Evolutionary conservation across 2,329 filamentous ascomycete genomes (phyloP).

Genomic region (Penicillium sp.): DNA sequence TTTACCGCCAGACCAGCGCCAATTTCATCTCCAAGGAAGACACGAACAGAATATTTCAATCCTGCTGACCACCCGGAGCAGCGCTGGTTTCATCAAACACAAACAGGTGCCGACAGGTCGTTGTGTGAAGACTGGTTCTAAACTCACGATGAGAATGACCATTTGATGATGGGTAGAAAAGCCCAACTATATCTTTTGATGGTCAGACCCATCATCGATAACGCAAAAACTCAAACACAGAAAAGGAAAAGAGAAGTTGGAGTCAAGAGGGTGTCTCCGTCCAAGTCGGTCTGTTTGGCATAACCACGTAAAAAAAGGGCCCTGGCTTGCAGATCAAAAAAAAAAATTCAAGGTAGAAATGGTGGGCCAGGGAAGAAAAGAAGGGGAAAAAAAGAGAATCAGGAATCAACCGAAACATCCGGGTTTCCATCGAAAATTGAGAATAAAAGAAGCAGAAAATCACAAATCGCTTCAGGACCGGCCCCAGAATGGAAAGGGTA

Average conservation of each 20-base stretch:
- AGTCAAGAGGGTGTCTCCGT: slow-evolving; percentile 29
- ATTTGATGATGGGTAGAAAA: background rate
- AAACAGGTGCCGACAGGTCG: slow-evolving; percentile 10
- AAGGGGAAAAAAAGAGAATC: slow-evolving; percentile 21
- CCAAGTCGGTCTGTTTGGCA: slow-evolving; percentile 40
- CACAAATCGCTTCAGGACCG: slow-evolving; percentile 37
- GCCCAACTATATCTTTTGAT: background rate
- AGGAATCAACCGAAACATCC: slow-evolving; percentile 18
- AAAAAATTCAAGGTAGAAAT: slow-evolving; percentile 11
- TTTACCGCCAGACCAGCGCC: slow-evolving; percentile 12
- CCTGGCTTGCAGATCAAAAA: slow-evolving; percentile 22
- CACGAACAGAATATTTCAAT: slow-evolving; percentile 28
- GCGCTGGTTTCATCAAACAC: slow-evolving; percentile 8
- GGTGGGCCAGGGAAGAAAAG: slow-evolving; percentile 1
- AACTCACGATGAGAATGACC: slow-evolving; percentile 5
- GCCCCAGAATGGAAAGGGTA: slow-evolving; percentile 36
- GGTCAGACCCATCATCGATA: slow-evolving; percentile 31
- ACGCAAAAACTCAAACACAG: slow-evolving; percentile 38
- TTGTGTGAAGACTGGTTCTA: slow-evolving; percentile 14
- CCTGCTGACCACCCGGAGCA: slow-evolving; percentile 5
- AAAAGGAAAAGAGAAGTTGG: slow-evolving; percentile 18
- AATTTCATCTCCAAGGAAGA: background rate
- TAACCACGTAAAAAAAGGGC: slow-evolving; percentile 38
- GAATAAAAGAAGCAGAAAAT: slow-evolving; percentile 16
- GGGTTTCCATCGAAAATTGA: slow-evolving; percentile 16